Conservation (phyloP, 768 basidiomycete species). For the Boletus rubroflammeus region DNA sequence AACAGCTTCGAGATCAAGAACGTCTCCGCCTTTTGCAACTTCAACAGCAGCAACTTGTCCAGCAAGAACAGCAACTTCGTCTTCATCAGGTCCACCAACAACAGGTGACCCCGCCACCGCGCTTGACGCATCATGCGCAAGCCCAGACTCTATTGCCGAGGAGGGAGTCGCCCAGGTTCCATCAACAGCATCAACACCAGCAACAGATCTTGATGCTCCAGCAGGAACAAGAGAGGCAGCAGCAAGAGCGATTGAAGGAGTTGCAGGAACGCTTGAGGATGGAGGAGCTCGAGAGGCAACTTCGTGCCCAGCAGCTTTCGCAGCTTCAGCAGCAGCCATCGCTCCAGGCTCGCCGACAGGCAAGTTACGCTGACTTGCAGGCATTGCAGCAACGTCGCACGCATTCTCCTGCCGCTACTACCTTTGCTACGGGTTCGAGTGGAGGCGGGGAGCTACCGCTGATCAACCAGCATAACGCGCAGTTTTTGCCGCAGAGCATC, state of each 20-base stretch:
- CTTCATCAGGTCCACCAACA: constrained; percentile 39
- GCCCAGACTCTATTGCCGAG: constrained; percentile 38
- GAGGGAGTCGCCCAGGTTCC: constrained; percentile 76
- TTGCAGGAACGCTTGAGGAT: constrained; percentile 61
- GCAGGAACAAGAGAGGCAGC: constrained; percentile 60
- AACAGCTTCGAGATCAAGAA: constrained; percentile 40
- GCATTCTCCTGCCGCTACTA: constrained; percentile 43
- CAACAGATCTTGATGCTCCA: constrained; percentile 67
- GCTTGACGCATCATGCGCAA: constrained; percentile 49
- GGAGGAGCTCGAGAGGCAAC: constrained; percentile 65
- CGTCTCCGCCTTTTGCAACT: constrained; percentile 41
- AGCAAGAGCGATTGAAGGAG: constrained; percentile 55
- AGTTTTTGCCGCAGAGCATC: constrained; percentile 57
- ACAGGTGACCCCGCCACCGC: constrained; percentile 58
- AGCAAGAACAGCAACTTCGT: constrained; percentile 35
- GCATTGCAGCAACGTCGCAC: constrained; percentile 49
- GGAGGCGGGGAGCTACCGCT: constrained; percentile 31
- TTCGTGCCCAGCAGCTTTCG: constrained; percentile 50
- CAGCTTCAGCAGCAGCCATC: constrained; percentile 42
- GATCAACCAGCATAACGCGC: constrained; percentile 50
- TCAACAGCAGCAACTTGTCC: constrained; percentile 38
- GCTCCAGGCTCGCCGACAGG: constrained; percentile 36
- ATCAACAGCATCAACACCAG: constrained; percentile 71
- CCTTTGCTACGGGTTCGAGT: constrained; percentile 21
- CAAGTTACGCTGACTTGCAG: constrained; percentile 49